Evolutionary conservation across 495 filamentous ascomycete genomes (phyloP).

Genomic region (Aspergillus campestris): DNA sequence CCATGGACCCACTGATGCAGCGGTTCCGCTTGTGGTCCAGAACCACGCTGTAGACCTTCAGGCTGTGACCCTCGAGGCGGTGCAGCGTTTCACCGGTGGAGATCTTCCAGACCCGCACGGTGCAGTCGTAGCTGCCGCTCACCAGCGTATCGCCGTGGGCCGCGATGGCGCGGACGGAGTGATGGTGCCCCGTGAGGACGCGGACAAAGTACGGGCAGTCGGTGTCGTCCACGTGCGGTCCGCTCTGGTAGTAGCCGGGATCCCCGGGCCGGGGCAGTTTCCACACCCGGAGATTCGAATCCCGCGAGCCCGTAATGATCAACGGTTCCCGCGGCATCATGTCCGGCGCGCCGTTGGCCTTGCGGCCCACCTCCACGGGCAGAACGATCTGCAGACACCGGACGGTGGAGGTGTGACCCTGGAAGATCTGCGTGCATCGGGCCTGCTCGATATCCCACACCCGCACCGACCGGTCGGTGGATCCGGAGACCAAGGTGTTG

Average conservation of each 20-base stretch:
- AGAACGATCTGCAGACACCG: constrained; percentile 92
- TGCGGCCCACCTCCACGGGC: constrained; percentile 67
- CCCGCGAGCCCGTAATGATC: constrained; percentile 95
- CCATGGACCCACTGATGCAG: constrained; percentile 98
- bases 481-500: constrained; percentile 90
- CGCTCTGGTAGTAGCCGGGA: constrained; percentile 63
- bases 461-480: constrained; percentile 88
- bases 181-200: constrained; percentile 73
- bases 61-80: constrained; percentile 75
- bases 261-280: constrained; percentile 80
- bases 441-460: constrained; percentile 97
- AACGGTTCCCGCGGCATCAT: constrained; percentile 88
- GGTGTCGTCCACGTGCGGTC: constrained; percentile 64
- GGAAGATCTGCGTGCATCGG: constrained; percentile 87
- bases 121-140: constrained; percentile 96
- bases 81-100: constrained; percentile 88
- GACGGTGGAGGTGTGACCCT: constrained; percentile 95
- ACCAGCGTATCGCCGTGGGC: constrained; percentile 94
- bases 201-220: constrained; percentile 94
- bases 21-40: constrained; percentile 85
- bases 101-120: constrained; percentile 94
- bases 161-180: constrained; percentile 97
- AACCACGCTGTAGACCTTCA: constrained; percentile 98
- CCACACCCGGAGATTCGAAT: constrained; percentile 93
- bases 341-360: constrained; percentile 62